Conservation (phyloP, 2,329 filamentous ascomycete genomes). For the Trichocomaceae sp. region DNA sequence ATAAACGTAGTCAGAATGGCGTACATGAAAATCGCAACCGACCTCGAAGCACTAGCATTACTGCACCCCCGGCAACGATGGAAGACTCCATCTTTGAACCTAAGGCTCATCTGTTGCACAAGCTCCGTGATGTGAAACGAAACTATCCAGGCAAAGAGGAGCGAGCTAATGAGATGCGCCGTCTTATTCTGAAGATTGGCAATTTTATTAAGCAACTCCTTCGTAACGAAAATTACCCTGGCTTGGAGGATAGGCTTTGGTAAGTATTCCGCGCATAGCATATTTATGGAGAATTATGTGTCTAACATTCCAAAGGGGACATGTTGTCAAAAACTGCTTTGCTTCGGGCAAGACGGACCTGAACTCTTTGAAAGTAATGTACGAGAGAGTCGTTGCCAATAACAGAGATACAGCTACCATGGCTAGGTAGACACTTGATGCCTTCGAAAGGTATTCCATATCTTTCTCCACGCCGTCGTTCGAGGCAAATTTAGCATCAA, state of each 20-base stretch:
- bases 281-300: not conserved
- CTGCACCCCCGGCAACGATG: conserved; percentile 29
- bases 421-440: conserved; percentile 9
- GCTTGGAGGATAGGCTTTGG: conserved; percentile 41
- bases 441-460: not conserved
- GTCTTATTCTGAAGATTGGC: conserved; percentile 40
- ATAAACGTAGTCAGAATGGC: conserved; percentile 28
- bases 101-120: conserved; percentile 37
- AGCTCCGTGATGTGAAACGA: conserved; percentile 41
- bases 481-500: not conserved
- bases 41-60: conserved; percentile 33
- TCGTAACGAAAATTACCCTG: conserved; percentile 32
- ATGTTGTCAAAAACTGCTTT: conserved; percentile 41
- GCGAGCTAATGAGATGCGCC: conserved; percentile 39
- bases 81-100: conserved; percentile 42
- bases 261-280: conserved; percentile 23
- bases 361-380: conserved; percentile 32
- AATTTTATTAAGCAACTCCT: conserved; percentile 39
- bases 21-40: conserved; percentile 31
- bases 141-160: conserved; percentile 39
- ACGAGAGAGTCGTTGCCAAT: conserved; percentile 30
- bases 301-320: conserved; percentile 35
- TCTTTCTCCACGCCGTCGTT: not conserved
- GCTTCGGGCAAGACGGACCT: conserved; percentile 39
- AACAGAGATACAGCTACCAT: conserved; percentile 17